Evolutionary conservation across 768 basidiomycete species (phyloP).

Genomic region (Hericium erinaceus): DNA sequence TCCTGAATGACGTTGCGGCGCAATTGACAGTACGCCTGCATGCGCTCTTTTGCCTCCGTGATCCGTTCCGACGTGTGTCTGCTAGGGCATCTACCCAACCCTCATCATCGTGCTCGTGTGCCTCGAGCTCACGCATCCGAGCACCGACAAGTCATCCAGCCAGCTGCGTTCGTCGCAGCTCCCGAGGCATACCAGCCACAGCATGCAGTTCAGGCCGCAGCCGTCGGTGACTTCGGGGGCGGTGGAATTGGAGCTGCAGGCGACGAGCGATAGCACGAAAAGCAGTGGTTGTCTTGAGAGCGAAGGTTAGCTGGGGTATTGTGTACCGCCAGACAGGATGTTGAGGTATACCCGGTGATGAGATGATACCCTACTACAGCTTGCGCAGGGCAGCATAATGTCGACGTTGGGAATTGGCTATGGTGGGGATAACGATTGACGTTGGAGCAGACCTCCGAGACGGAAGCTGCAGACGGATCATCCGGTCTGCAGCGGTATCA

Average conservation of each 20-base stretch:
- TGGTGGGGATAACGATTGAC: too few relatives aligned
- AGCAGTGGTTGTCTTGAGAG: neutral
- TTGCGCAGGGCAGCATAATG: too few relatives aligned
- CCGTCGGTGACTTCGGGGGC: neutral
- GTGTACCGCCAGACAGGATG: too few relatives aligned
- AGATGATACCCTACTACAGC: too few relatives aligned
- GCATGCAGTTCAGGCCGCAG: neutral
- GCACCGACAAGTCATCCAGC: neutral
- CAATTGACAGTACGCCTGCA: neutral
- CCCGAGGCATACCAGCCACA: neutral
- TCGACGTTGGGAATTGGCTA: too few relatives aligned
- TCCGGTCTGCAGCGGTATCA: too few relatives aligned
- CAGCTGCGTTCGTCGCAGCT: neutral
- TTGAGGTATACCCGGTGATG: too few relatives aligned
- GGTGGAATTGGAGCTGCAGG: neutral
- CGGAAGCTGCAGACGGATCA: too few relatives aligned
- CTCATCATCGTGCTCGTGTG: constrained; percentile 19
- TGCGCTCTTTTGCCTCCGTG: neutral
- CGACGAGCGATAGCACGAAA: neutral
- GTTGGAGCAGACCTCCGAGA: too few relatives aligned
- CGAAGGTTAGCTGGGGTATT: neutral
- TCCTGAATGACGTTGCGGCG: neutral
- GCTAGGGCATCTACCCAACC: constrained; percentile 9
- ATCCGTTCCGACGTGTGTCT: neutral
- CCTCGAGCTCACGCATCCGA: constrained; percentile 10